Evolutionary conservation across 1,139 yeast genomes (phyloP).

Genomic region (Geotrichum phurueaensis): DNA sequence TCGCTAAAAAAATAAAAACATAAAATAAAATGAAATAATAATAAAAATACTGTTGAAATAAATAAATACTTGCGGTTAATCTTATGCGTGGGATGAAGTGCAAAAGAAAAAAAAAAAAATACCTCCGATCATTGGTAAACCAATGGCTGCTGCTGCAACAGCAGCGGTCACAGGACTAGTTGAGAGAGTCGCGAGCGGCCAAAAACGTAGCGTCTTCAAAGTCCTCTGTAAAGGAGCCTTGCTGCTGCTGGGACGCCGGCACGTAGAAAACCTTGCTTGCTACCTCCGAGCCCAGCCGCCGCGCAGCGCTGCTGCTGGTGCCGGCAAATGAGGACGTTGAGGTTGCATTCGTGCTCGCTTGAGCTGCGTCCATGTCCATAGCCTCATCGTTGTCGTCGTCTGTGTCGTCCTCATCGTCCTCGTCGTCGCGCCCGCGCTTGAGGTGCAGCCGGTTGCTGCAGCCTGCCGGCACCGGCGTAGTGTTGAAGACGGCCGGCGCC

Average conservation of each 20-base stretch:
- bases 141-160: background rate
- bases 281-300: conserved; percentile 3
- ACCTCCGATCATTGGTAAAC: too few species aligned
- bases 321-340: background rate
- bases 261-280: conserved; percentile 28
- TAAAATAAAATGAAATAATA: too few species aligned
- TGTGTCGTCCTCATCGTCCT: conserved; percentile 24
- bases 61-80: too few species aligned
- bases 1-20: too few species aligned
- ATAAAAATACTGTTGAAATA: too few species aligned
- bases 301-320: background rate
- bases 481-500: conserved; percentile 7
- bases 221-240: conserved; percentile 25
- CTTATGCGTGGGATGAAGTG: too few species aligned
- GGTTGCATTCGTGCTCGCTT: conserved; percentile 31
- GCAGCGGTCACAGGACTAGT: background rate
- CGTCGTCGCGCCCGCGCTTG: conserved; percentile 22
- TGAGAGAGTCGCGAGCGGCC: conserved; percentile 12
- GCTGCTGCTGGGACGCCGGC: conserved; percentile 30
- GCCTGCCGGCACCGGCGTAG: background rate
- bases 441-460: background rate
- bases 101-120: too few species aligned
- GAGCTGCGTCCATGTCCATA: conserved; percentile 30
- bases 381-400: conserved; percentile 36
- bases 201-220: conserved; percentile 26